These are phyloP conservation scores for Zangia roseola DNA, from an alignment of 768 basidiomycete species.

Conservation along the genomic window DNA sequence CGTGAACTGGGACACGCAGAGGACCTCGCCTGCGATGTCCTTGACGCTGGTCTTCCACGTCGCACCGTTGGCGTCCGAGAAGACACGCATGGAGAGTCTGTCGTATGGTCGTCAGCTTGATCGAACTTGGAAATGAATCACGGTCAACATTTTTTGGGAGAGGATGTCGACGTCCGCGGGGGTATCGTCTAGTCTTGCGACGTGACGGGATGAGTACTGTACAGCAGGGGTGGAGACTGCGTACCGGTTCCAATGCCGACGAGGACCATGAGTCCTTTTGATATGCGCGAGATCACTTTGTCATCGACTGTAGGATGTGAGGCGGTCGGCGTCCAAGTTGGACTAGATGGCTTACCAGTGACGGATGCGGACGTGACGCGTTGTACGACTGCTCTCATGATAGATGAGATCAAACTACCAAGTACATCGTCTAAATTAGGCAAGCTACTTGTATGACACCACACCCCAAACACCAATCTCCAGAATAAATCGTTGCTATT, in stretches of 20 bases:
- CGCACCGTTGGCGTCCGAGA: slow-evolving; percentile 56
- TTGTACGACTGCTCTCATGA: slow-evolving; percentile 86
- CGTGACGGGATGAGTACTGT: slow-evolving; percentile 3
- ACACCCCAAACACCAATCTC: slow-evolving; percentile 80
- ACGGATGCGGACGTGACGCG: slow-evolving; percentile 85
- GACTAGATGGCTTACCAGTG: slow-evolving; percentile 47
- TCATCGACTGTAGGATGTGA: slow-evolving; percentile 61
- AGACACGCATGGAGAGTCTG: slow-evolving; percentile 73
- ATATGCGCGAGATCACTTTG: slow-evolving; percentile 77
- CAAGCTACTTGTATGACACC: slow-evolving; percentile 39
- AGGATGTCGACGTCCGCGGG: slow-evolving; percentile 66
- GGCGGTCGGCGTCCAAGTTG: neutral
- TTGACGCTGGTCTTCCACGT: slow-evolving; percentile 90
- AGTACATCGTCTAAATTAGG: neutral
- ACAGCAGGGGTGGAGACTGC: slow-evolving; percentile 10
- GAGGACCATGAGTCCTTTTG: slow-evolving; percentile 83
- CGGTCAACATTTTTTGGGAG: slow-evolving; percentile 80
- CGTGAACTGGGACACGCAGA: slow-evolving; percentile 96
- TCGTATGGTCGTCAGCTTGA: slow-evolving; percentile 5
- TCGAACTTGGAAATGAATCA: too few relatives aligned
- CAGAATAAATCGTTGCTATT: slow-evolving; percentile 70
- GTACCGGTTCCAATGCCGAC: slow-evolving; percentile 85
- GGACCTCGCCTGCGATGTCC: slow-evolving; percentile 85
- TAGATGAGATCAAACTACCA: neutral
- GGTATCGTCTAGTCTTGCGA: slow-evolving; percentile 69